Evolutionary conservation across 148 eudicot species (phyloP).

Genomic region (Pharnaceum exiguum): DNA sequence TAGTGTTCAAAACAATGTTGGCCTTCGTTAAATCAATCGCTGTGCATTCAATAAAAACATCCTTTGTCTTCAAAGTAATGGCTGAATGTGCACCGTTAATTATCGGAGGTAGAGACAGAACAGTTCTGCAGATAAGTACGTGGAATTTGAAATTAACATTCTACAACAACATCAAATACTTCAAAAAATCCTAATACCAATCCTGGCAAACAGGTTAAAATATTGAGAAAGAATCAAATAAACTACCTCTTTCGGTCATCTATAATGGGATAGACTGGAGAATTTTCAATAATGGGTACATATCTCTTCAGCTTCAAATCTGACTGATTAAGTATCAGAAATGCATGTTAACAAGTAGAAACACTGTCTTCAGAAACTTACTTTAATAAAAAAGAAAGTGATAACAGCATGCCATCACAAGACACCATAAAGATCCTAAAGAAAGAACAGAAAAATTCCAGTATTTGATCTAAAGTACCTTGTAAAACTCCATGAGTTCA

Average conservation of each 20-base stretch:
- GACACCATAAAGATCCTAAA: neutral
- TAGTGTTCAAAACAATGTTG: constrained; percentile 84
- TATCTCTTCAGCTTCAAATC: constrained; percentile 94
- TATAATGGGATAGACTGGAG: constrained; percentile 86
- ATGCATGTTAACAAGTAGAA: neutral
- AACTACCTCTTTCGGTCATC: constrained; percentile 74
- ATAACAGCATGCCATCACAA: neutral
- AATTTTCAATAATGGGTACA: constrained; percentile 82
- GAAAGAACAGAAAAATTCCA: neutral
- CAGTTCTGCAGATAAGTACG: constrained; percentile 60
- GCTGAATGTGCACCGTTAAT: constrained; percentile 97
- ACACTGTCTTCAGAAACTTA: neutral
- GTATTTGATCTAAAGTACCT: constrained; percentile 35
- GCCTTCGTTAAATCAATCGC: constrained; percentile 97
- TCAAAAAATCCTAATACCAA: too few relatives aligned
- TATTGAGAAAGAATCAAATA: neutral
- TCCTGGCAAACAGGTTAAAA: neutral
- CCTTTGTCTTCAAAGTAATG: constrained; percentile 74
- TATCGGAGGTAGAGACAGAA: constrained; percentile 90
- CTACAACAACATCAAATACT: too few relatives aligned
- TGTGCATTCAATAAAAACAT: constrained; percentile 95
- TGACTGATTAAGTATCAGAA: constrained; percentile 45
- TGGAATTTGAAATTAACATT: neutral
- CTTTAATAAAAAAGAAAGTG: neutral
- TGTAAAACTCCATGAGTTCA: constrained; percentile 89